These are phyloP conservation scores for Coemansia sp. DNA, from an alignment of 192 early-diverging fungal species.

Conservation along the genomic window DNA sequence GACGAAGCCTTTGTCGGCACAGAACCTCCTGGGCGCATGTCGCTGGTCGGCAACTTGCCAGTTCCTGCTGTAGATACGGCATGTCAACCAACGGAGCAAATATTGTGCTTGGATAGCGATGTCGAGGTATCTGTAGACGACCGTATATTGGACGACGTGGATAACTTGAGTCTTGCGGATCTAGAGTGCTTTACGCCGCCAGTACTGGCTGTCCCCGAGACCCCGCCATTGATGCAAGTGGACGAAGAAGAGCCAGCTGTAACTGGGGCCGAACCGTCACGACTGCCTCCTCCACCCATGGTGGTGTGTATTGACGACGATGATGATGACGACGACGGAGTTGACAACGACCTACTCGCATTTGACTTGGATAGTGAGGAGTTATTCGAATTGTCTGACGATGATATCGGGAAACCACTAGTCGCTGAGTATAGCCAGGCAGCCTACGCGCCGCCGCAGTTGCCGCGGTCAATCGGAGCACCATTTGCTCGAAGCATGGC, in stretches of 20 bases:
- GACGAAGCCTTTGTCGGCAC: constrained; percentile 17
- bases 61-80: not conserved
- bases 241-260: not conserved
- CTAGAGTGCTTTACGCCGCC: constrained; percentile 30
- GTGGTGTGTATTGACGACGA: constrained; percentile 20
- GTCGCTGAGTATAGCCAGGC: not conserved
- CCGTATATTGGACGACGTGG: constrained; percentile 1
- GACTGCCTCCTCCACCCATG: not conserved
- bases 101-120: constrained; percentile 26
- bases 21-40: not conserved
- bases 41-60: not conserved
- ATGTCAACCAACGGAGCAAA: not conserved
- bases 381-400: constrained; percentile 34
- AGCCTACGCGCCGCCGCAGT: not conserved
- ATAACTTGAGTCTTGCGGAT: constrained; percentile 10
- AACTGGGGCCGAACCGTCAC: not conserved
- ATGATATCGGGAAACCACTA: constrained; percentile 7
- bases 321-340: constrained; percentile 26
- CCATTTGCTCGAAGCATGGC: not conserved
- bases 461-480: not conserved
- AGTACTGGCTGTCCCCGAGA: constrained; percentile 20
- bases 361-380: constrained; percentile 36
- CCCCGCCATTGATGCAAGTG: not conserved
- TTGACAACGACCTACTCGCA: constrained; percentile 11
- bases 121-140: not conserved